A percentile compares a stretch with the other conserved stretches of the same genome.
These are phyloP conservation scores for Trichomonascaceae sp. DNA, from an alignment of 1,139 yeast species.

Conservation along the genomic window DNA sequence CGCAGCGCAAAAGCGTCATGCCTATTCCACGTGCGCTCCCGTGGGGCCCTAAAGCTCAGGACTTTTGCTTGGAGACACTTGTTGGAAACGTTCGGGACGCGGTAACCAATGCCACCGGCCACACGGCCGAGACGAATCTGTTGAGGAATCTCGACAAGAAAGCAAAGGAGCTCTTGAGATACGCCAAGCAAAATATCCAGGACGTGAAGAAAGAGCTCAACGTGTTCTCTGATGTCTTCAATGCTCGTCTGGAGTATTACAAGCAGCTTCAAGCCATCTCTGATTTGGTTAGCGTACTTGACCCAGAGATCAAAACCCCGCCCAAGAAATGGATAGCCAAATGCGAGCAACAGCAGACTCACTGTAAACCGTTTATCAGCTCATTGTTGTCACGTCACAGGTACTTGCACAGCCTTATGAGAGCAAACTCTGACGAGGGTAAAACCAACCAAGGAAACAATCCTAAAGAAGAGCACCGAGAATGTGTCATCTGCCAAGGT, in stretches of 20 bases:
- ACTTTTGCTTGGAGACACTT: not conserved
- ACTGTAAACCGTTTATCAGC: conserved; percentile 10
- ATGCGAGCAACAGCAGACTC: conserved; percentile 9
- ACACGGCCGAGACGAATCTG: not conserved
- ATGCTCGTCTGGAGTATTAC: conserved; percentile 67
- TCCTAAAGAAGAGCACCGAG: conserved; percentile 27
- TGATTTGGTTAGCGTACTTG: conserved; percentile 46
- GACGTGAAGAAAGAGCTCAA: conserved; percentile 37
- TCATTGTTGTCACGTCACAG: conserved; percentile 31
- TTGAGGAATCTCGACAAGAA: conserved; percentile 30
- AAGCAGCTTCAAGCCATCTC: conserved; percentile 76
- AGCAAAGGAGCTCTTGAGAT: conserved; percentile 23
- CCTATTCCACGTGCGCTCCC: conserved; percentile 5
- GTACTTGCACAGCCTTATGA: conserved; percentile 41
- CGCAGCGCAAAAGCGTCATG: conserved; percentile 5
- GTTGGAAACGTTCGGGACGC: conserved; percentile 4
- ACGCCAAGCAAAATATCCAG: conserved; percentile 6
- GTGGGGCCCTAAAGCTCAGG: not conserved
- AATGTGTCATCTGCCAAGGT: conserved; percentile 69
- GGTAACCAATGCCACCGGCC: conserved; percentile 4
- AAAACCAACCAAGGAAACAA: conserved; percentile 8
- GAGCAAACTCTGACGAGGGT: too few relatives aligned
- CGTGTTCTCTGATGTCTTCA: conserved; percentile 52
- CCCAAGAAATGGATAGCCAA: conserved; percentile 7
- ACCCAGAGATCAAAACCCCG: conserved; percentile 11